These are phyloP conservation scores for Pecoramyces ruminantium DNA, from an alignment of 192 early-diverging fungal genomes.

Conservation along the genomic window DNA sequence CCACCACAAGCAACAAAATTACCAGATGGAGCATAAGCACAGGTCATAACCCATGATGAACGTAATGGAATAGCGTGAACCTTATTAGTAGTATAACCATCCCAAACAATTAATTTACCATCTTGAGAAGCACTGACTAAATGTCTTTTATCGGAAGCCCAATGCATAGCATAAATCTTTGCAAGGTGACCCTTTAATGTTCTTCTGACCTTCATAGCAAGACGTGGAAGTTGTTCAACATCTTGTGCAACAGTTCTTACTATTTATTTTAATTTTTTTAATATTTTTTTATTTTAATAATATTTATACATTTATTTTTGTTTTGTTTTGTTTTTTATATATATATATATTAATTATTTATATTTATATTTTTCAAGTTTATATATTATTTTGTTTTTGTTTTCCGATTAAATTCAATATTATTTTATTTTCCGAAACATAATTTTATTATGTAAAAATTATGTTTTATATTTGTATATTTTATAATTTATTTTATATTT, in stretches of 20 bases:
- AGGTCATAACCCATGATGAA: constrained; percentile 99
- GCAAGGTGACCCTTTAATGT: constrained; percentile 96
- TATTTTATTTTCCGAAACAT: no score
- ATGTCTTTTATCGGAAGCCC: constrained; percentile 93
- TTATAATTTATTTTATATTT: no score
- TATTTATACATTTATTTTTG: not conserved
- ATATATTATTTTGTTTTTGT: no score
- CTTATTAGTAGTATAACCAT: constrained; percentile 97
- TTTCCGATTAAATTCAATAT: no score
- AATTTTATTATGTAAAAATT: no score
- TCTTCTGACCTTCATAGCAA: constrained; percentile 87
- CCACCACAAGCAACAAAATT: constrained; percentile 99
- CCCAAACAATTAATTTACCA: constrained; percentile 99
- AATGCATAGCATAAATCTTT: constrained; percentile 99
- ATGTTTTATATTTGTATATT: no score
- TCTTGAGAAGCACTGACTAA: constrained; percentile 97
- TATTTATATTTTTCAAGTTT: no score
- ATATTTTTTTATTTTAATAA: no score
- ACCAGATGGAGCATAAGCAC: constrained; percentile 94
- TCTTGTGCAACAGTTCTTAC: constrained; percentile 74
- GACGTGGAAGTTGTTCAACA: constrained; percentile 70
- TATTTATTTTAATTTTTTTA: constrained; percentile 10
- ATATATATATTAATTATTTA: no score
- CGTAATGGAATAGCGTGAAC: constrained; percentile 95
- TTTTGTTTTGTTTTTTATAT: not conserved